These are phyloP conservation scores for Colletotrichum nymphaeae DNA, from an alignment of 2,329 filamentous ascomycete genomes.

Conservation along the genomic window DNA sequence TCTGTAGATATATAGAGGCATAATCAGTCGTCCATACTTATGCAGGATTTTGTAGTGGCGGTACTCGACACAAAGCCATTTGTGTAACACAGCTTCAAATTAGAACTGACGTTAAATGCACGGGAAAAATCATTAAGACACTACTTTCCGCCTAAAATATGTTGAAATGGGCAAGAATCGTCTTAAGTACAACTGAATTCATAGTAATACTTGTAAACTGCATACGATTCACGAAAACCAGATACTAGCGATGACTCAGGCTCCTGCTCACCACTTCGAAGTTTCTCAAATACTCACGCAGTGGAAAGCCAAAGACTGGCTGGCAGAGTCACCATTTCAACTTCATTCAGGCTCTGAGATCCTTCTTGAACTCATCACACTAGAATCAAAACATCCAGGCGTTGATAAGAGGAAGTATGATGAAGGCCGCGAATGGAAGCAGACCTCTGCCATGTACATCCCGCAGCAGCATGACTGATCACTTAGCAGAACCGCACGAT, in stretches of 20 bases:
- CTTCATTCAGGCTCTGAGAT: too few relatives aligned
- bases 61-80: rapidly evolving
- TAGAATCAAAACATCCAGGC: background rate
- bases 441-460: background rate
- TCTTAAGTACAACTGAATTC: background rate
- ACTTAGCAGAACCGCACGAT: too few relatives aligned
- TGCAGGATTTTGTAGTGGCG: too few relatives aligned
- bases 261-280: background rate
- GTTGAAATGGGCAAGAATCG: background rate
- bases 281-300: background rate
- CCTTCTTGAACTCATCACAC: too few relatives aligned
- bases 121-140: too few relatives aligned
- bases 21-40: too few relatives aligned
- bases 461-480: background rate
- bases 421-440: background rate
- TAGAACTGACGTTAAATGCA: too few relatives aligned
- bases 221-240: background rate
- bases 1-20: too few relatives aligned
- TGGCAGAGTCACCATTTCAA: too few relatives aligned
- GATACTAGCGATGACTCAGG: background rate
- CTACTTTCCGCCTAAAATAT: too few relatives aligned
- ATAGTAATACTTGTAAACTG: background rate
- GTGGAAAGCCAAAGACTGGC: too few relatives aligned
- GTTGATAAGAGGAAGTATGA: background rate
- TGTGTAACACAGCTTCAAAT: too few relatives aligned